Base-by-base conservation (phyloP, 1,284 basidiomycete species). In the Apiotrichum akiyoshidainum region DNA sequence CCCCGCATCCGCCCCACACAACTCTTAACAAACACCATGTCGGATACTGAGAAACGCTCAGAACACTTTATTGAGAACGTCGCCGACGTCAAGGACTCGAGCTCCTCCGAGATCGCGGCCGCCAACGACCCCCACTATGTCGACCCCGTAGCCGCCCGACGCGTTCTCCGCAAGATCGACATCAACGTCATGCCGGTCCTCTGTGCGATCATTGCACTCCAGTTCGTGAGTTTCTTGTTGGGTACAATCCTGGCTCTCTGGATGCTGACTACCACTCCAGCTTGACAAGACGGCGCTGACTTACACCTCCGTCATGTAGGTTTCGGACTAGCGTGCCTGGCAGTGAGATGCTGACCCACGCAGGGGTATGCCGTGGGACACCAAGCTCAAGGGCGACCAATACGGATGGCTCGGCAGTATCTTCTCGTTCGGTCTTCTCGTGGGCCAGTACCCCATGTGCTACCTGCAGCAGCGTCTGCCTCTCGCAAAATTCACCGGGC, bases 81-180 rank as follows among this genome's bases (percentile, higher is more conserved):
- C 35, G 48, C 39, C 46, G 46, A 48, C n/a, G 46, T 19, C n/a
- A 41, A 40, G 22, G 39, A 51, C 12, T 16, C 37, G 22, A 40
- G 40, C 49, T n/a, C 31, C 22, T 31, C 49, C 5, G 14, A 41
- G 16, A 8, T n/a, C 35, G 22, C 39, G 37, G 37, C 37, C 12
- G 14, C 37, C 12, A 16, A 35, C 7, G 47, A 48, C 34, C 47
- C 48, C 14, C 11, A 39, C 48, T 50, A 22, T 40, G 35, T 50
- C 22, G 4, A 7, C 35, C 81, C 82, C 0, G 74, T 65, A 10
- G 85, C 87, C 70, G 81, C 82, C 6, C 63, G 73, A 31, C 80
- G 83, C 6, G 62, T 75, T 17, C 52, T 63, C 19, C 54, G 65
- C 14, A 74, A 71, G 65, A 69, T 71, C 54, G 76, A 78, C 55